Percentiles rank a stretch among this genome's conserved stretches.
phyloP scores from a whole-genome alignment of 495 filamentous ascomycete species.

The Penicillium diatomitis region DNA sequence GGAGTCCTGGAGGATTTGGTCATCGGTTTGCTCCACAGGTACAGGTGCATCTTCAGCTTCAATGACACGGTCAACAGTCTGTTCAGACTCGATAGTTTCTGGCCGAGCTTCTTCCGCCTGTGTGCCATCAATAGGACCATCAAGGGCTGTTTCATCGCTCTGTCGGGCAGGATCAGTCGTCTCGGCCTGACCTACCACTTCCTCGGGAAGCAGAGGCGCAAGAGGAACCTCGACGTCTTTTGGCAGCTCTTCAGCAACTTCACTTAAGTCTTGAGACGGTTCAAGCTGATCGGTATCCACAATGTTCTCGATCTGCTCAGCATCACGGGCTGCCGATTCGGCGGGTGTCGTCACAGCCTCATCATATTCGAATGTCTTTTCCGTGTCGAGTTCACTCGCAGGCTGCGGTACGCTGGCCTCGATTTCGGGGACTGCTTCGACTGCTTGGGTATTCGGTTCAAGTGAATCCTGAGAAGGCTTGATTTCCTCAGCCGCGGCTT shows the following conservation, averaged over 20 bases:
- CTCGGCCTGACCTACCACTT: too few relatives aligned
- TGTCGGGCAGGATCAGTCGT: too few relatives aligned
- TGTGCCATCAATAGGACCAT: too few relatives aligned
- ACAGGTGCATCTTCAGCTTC: not conserved
- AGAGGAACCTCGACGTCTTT: not conserved
- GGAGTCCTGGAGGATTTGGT: constrained; percentile 18
- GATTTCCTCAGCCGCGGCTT: not conserved
- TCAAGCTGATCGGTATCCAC: not conserved
- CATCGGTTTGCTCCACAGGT: constrained; percentile 10
- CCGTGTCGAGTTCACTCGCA: too few relatives aligned
- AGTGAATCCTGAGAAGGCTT: not conserved
- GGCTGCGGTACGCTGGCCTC: not conserved
- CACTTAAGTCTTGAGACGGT: too few relatives aligned
- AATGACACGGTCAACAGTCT: not conserved
- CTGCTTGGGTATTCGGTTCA: not conserved
- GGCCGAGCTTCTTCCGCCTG: not conserved
- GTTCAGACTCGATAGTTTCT: not conserved
- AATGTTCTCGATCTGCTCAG: not conserved
- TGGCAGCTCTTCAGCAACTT: not conserved
- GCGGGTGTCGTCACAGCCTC: too few relatives aligned
- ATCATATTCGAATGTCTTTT: too few relatives aligned
- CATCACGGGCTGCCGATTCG: not conserved
- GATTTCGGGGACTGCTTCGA: not conserved
- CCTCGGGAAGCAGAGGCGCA: not conserved
- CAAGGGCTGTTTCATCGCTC: too few relatives aligned